Conservation (phyloP, 129 eudicot genomes). For the Flaveria ramosissima region DNA sequence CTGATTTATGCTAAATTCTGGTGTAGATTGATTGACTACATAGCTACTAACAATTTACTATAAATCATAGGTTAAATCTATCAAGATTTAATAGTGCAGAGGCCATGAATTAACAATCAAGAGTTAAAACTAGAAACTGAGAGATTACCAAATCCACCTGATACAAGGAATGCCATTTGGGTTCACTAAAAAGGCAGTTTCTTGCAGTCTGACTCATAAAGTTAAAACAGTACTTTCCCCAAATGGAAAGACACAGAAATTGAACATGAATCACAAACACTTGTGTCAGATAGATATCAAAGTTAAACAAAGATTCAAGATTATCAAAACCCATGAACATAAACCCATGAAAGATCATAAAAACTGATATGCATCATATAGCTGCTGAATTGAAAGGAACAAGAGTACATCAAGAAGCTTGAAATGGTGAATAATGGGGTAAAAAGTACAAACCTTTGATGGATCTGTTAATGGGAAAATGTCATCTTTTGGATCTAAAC, state of each 20-base stretch:
- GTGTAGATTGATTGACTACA: not conserved
- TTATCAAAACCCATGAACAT: constrained; percentile 30
- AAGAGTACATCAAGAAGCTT: not conserved
- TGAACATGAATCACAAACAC: constrained; percentile 5
- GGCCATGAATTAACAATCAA: not conserved
- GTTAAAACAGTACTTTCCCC: constrained; percentile 29
- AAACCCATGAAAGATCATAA: not conserved
- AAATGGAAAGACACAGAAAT: constrained; percentile 35
- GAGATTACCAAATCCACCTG: constrained; percentile 9
- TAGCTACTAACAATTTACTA: not conserved
- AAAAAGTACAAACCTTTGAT: constrained; percentile 36
- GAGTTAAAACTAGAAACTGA: not conserved
- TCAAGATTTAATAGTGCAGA: not conserved
- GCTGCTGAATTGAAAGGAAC: not conserved
- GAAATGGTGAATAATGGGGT: constrained; percentile 6
- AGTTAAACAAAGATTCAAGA: constrained; percentile 26
- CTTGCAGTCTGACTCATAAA: constrained; percentile 24
- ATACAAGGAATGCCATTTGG: not conserved
- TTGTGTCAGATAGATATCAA: not conserved
- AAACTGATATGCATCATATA: not conserved
- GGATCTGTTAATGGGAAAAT: constrained; percentile 26
- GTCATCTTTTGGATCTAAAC: constrained; percentile 13
- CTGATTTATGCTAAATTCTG: not conserved
- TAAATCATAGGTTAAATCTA: constrained; percentile 18
- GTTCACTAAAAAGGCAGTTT: not conserved